A percentile compares a stretch with the other conserved stretches of the same genome.
phyloP scores from a whole-genome alignment of 164 flowering plant genomes.

The Stephania yunnanensis region DNA sequence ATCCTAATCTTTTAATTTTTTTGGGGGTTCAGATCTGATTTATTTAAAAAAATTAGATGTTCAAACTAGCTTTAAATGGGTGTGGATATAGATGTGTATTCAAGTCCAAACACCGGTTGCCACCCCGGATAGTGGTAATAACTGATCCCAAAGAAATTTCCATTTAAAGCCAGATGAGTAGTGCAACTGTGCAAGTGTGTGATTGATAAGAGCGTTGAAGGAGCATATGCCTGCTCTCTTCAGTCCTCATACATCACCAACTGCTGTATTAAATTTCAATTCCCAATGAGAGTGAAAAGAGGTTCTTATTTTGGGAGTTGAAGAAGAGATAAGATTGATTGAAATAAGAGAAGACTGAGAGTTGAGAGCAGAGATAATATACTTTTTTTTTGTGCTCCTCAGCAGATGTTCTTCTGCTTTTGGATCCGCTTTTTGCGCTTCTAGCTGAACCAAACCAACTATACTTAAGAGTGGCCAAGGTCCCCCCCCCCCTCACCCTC shows the following conservation, averaged over 20 bases:
- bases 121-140: neutral
- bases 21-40: no score
- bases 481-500: neutral
- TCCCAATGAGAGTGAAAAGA: conserved; percentile 21
- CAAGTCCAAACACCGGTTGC: no score
- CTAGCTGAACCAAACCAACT: neutral
- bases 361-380: neutral
- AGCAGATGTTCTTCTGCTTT: conserved; percentile 9
- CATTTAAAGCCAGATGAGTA: neutral
- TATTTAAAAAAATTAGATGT: no score
- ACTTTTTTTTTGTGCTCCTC: neutral
- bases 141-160: neutral
- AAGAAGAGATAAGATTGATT: conserved; percentile 1
- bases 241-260: conserved; percentile 17
- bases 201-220: neutral
- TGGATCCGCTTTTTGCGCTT: conserved; percentile 45
- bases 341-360: neutral
- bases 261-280: conserved; percentile 15
- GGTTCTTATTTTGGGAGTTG: neutral
- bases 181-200: no score
- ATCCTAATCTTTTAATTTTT: no score
- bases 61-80: no score
- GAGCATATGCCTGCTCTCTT: conserved; percentile 21
- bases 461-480: neutral
- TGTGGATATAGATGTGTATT: no score